Evolutionary conservation across 1,284 basidiomycete species (phyloP).

Genomic region (Cryptococcus sp.): DNA sequence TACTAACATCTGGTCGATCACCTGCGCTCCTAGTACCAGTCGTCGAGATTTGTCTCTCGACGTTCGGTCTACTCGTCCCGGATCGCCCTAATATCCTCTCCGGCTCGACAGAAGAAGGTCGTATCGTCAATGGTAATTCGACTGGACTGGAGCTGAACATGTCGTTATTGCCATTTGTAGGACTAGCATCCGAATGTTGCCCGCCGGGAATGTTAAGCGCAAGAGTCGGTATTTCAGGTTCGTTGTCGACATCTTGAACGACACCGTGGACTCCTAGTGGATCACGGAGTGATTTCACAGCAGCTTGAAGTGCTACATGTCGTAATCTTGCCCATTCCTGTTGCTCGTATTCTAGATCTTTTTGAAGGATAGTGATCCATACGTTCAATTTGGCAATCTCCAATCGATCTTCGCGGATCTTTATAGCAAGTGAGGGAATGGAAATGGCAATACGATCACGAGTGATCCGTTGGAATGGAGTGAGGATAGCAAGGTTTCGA

Average conservation of each 20-base stretch:
- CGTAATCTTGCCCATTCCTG: constrained; percentile 65
- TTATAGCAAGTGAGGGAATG: constrained; percentile 62
- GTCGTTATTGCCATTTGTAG: neutral
- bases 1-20: no score
- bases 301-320: constrained; percentile 64
- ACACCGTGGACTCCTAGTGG: constrained; percentile 18
- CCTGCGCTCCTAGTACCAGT: neutral
- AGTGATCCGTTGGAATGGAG: constrained; percentile 79
- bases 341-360: constrained; percentile 69
- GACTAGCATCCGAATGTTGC: neutral
- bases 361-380: constrained; percentile 67
- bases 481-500: constrained; percentile 76
- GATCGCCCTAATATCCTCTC: neutral
- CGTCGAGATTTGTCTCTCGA: neutral
- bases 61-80: neutral
- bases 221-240: constrained; percentile 6
- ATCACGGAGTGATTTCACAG: constrained; percentile 52
- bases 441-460: constrained; percentile 65
- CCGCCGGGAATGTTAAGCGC: neutral
- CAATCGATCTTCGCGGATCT: constrained; percentile 64
- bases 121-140: constrained; percentile 22
- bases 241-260: constrained; percentile 21
- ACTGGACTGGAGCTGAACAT: constrained; percentile 13
- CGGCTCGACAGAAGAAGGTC: constrained; percentile 16
- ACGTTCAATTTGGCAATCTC: constrained; percentile 67